phyloP scores from a whole-genome alignment of 805 yeast genomes.

The Saccharomycodes ludwigii region DNA sequence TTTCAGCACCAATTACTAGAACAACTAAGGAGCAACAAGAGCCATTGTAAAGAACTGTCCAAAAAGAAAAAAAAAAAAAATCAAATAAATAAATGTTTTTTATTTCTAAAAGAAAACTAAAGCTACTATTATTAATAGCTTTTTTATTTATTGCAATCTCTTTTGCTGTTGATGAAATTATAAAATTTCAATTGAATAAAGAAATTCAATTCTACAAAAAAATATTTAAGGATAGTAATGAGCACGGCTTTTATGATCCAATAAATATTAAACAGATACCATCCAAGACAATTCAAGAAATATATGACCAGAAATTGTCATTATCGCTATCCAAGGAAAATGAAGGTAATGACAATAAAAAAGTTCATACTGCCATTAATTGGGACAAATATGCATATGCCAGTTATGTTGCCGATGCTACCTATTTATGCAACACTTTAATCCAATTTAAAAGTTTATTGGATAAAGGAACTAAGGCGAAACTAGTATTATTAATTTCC shows the following conservation, averaged over 20 bases:
- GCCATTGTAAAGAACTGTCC: too few relatives aligned
- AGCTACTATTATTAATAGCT: constrained; percentile 8
- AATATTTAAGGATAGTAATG: constrained; percentile 17
- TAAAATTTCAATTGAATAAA: constrained; percentile 19
- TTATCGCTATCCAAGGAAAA: constrained; percentile 5
- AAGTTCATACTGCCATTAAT: constrained; percentile 16
- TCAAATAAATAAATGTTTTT: constrained; percentile 8
- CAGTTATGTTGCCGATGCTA: constrained; percentile 43
- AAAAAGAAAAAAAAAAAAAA: too few relatives aligned
- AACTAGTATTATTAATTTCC: constrained; percentile 34
- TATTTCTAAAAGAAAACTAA: constrained; percentile 15
- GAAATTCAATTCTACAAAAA: constrained; percentile 19
- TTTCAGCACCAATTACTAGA: too few relatives aligned
- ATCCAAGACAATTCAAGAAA: constrained; percentile 13
- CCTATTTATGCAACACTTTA: constrained; percentile 40
- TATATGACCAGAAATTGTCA: too few relatives aligned
- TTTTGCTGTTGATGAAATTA: constrained; percentile 11
- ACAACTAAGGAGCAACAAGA: too few relatives aligned
- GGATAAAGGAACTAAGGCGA: constrained; percentile 28
- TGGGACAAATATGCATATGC: constrained; percentile 44
- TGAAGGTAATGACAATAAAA: constrained; percentile 2
- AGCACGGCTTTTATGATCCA: constrained; percentile 17
- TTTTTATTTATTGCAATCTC: constrained; percentile 7
- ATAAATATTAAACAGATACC: constrained; percentile 21
- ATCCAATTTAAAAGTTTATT: constrained; percentile 33